Base-by-base conservation (phyloP, 2,329 filamentous ascomycete species). In the Sporothrix protearum region DNA sequence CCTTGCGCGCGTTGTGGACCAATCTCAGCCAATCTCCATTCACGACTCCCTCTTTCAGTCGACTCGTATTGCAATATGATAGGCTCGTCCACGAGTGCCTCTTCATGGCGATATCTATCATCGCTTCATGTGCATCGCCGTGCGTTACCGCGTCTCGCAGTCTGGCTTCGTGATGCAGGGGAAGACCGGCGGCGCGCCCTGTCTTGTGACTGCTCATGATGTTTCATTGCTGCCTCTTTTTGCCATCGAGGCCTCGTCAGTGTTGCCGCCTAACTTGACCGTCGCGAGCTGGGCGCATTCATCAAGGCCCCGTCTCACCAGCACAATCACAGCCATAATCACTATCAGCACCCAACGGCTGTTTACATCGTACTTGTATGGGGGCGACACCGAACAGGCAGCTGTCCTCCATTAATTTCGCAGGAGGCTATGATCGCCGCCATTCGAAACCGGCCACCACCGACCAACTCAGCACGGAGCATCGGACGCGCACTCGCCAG, bases 391-490 rank as follows among this genome's bases (percentile, higher is more conserved):
- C 57, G 42, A 63, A 63, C 33, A 63, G 57, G 57, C 57, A 63
- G 57, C 33, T 33, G 22, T 39, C 33, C 57, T 16, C 10, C 14
- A 36, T n/a, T 14, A 36, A 63, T 14, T 25, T 63, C n/a, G 19
- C 19, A 42, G 57, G 57, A 63, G 57, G 45, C 42, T 25, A 47
- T n/a, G 66, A 68, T 57, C 66, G 66, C 51, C 51, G 33, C 53
- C 19, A 47, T 39, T n/a, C 53, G 67, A 69, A 70, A 63, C 68
- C 53, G 68, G 68, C 68, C 51, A 45, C 42, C 51, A n/a, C 47
- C 45, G 49, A 55, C 28, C 28, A 47, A 47, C 19, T 14, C 42
- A 51, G 25, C 42, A 36, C 42, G 45, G 42, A 42, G 42, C 47
- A n/a, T 36, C 45, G 64, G 63, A 66, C 63, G 63, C 28, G 22